These are phyloP conservation scores for Fusarium avenaceum DNA, from an alignment of 2,329 filamentous ascomycete species.

Conservation along the genomic window DNA sequence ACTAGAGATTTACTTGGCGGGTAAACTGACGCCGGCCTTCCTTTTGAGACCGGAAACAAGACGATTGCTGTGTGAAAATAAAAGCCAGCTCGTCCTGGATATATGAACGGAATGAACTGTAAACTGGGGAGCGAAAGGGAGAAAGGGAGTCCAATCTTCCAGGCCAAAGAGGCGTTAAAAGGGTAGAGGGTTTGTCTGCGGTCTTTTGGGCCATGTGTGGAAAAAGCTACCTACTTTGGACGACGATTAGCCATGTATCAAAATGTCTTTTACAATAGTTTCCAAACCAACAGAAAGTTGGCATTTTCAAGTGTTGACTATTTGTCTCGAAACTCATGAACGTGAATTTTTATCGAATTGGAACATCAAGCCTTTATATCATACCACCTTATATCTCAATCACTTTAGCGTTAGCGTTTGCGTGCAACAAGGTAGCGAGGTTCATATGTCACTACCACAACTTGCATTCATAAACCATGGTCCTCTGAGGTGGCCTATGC, in stretches of 20 bases:
- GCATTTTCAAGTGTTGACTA: slow-evolving; percentile 34
- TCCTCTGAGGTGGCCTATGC: neutral
- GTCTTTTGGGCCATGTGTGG: slow-evolving; percentile 47
- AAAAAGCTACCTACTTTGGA: slow-evolving; percentile 47
- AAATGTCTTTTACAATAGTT: slow-evolving; percentile 45
- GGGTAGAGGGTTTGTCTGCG: slow-evolving; percentile 47
- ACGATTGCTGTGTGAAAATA: slow-evolving; percentile 41
- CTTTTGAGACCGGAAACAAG: slow-evolving; percentile 44
- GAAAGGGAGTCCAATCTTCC: slow-evolving; percentile 36
- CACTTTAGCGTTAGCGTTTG: too few relatives aligned
- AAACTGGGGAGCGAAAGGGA: slow-evolving; percentile 33
- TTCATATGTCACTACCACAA: neutral
- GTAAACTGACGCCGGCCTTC: slow-evolving; percentile 23
- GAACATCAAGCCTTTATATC: neutral
- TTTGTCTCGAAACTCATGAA: neutral
- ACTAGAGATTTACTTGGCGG: slow-evolving; percentile 49
- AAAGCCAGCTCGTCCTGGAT: slow-evolving; percentile 44
- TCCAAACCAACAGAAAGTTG: slow-evolving; percentile 42
- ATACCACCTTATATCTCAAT: too few relatives aligned
- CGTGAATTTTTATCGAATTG: neutral
- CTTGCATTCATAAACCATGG: neutral
- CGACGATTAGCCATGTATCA: slow-evolving; percentile 51
- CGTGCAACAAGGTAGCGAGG: too few relatives aligned
- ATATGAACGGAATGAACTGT: slow-evolving; percentile 48
- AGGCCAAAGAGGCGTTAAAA: slow-evolving; percentile 49